Evolutionary conservation across 2,329 filamentous ascomycete genomes (phyloP).

Genomic region (Pseudogymnoascus verrucosus): DNA sequence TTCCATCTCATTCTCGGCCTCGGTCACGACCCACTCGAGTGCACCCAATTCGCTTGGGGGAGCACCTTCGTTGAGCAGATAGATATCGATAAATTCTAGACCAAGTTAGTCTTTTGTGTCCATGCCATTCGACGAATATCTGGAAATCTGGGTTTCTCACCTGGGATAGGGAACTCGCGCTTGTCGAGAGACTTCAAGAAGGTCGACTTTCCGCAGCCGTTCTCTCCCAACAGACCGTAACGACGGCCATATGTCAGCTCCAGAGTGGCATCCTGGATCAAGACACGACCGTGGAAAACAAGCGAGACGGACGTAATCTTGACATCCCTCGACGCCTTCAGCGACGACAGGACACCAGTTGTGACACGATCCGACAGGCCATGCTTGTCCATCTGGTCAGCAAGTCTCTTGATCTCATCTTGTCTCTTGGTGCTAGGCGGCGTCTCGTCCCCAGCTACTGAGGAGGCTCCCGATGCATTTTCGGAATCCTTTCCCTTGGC

Average conservation of each 20-base stretch:
- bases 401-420: slow-evolving; percentile 77
- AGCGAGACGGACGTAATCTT: slow-evolving; percentile 92
- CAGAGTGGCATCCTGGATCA: slow-evolving; percentile 87
- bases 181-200: slow-evolving; percentile 87
- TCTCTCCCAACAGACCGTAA: slow-evolving; percentile 94
- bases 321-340: slow-evolving; percentile 79
- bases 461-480: slow-evolving; percentile 52
- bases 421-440: slow-evolving; percentile 61
- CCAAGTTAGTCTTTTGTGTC: neutral
- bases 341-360: slow-evolving; percentile 87
- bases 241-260: slow-evolving; percentile 88
- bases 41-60: slow-evolving; percentile 82
- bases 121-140: neutral
- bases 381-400: slow-evolving; percentile 90
- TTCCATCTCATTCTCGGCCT: slow-evolving; percentile 89
- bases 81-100: slow-evolving; percentile 85
- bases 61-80: slow-evolving; percentile 94
- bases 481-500: slow-evolving; percentile 59
- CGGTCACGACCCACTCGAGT: slow-evolving; percentile 91
- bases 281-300: slow-evolving; percentile 95
- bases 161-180: slow-evolving; percentile 88
- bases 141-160: neutral
- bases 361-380: slow-evolving; percentile 97
- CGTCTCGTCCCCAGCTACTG: slow-evolving; percentile 61
- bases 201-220: slow-evolving; percentile 99